These are phyloP conservation scores for Linum usitatissimum DNA, from an alignment of 345 rosid genomes.

Conservation along the genomic window DNA sequence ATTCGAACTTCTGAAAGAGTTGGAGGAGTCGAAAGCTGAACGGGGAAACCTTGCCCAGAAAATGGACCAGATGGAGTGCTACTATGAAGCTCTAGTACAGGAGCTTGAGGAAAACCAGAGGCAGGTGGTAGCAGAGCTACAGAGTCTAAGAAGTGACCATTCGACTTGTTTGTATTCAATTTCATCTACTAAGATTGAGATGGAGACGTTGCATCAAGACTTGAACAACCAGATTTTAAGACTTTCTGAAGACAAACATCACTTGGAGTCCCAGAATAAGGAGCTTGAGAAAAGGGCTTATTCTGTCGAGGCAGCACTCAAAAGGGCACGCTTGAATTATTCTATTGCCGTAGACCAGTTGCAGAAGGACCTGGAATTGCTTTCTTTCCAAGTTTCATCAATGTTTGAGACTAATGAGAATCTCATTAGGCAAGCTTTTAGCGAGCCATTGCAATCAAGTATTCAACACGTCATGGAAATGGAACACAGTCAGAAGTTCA, in stretches of 20 bases:
- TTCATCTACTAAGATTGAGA: constrained; percentile 71
- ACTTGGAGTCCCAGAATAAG: constrained; percentile 48
- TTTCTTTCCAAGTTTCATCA: constrained; percentile 82
- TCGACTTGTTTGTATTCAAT: constrained; percentile 57
- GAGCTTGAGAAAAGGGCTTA: constrained; percentile 74
- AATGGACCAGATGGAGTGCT: constrained; percentile 98
- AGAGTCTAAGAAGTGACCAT: constrained; percentile 83
- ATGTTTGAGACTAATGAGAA: constrained; percentile 87
- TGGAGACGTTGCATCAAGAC: constrained; percentile 58
- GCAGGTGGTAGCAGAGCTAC: constrained; percentile 81
- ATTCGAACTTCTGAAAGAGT: constrained; percentile 73
- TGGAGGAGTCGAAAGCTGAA: constrained; percentile 86
- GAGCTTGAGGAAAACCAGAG: constrained; percentile 98
- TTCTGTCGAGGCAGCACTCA: constrained; percentile 78
- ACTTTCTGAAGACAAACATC: constrained; percentile 58
- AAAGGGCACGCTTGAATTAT: constrained; percentile 91
- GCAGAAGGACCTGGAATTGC: constrained; percentile 92
- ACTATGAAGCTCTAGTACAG: constrained; percentile 85
- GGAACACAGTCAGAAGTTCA: constrained; percentile 24
- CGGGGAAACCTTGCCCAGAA: constrained; percentile 73
- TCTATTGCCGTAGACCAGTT: constrained; percentile 87
- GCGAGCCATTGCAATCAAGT: constrained; percentile 43
- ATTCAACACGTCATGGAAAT: constrained; percentile 22
- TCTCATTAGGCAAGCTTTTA: constrained; percentile 72
- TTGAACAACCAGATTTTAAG: constrained; percentile 50